Percentiles rank a stretch among this genome's conserved stretches.
phyloP scores from a whole-genome alignment of 345 rosid species.

The Camelina hispida region DNA sequence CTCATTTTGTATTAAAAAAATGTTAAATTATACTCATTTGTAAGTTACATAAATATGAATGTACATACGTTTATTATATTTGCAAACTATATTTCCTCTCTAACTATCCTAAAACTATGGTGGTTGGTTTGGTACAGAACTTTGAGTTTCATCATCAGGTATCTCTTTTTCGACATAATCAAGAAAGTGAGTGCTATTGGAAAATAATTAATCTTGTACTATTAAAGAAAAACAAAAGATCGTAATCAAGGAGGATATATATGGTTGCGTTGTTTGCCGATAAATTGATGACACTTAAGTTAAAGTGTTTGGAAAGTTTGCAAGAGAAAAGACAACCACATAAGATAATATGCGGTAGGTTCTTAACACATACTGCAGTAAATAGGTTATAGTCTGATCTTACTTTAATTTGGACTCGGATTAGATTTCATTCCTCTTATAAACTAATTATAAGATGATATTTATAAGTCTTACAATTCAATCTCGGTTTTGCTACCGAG shows the following conservation, averaged over 20 bases:
- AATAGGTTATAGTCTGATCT: not conserved
- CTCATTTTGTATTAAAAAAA: too few species aligned
- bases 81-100: not conserved
- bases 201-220: not conserved
- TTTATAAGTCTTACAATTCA: not conserved
- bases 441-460: not conserved
- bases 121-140: not conserved
- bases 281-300: not conserved
- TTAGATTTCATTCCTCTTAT: not conserved
- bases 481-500: not conserved
- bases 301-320: too few species aligned
- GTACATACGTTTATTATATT: too few species aligned
- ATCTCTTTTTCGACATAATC: not conserved
- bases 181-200: not conserved
- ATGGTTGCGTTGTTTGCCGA: not conserved
- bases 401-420: not conserved
- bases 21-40: too few species aligned
- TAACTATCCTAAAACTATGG: not conserved
- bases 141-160: not conserved
- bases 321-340: not conserved
- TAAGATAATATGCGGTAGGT: not conserved
- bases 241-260: not conserved
- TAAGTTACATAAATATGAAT: too few species aligned
- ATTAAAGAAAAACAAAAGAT: too few species aligned
- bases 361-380: not conserved